Evolutionary conservation across 2,329 filamentous ascomycete species (phyloP), one percentile per base, ranked within the genome.

Genomic region (Zarea fungicola): DNA sequence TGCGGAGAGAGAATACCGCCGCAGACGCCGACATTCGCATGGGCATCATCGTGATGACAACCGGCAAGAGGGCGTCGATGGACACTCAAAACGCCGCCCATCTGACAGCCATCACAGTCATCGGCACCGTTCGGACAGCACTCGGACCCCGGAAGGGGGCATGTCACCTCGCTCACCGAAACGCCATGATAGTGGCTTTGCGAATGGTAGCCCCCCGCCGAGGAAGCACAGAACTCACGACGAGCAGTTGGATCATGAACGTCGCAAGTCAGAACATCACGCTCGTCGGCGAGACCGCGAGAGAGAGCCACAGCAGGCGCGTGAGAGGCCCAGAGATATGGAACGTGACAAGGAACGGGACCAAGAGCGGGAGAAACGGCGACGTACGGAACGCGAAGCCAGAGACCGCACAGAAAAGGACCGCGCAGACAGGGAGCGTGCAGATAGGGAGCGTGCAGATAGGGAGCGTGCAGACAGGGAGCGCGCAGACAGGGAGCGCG

Each of bases 181-280:
- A 46, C 66, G 70, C 48, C 68, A 69, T 47, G 74, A 76, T 50
- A 76, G 72, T 51, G 73, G 73, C 1, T 68, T 70, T 52, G 69
- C 72, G 3, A 68, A 59, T 51, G 64, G 65, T 37, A 64, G 62
- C 37, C 60, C 61, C 39, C 62, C 65, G 29, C 55, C 60, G 22
- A 59, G 60, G 49, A 61, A 56, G 45, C 65, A 67, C 35, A 70
- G 73, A 49, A 75, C 71, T 3, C 62, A 68, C 2, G 74, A 77
- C 53, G 74, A 78, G 55, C 74, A 76, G 51, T 72, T 67, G 14
- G 72, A 69, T 2, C 72, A 77, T 47, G 76, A 80, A 2, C 71
- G 60, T 53, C 70, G 71, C 51, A 77, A 72, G 59, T 70, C 69
- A 44, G 74, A 77, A 55, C 70, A 45, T 44, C 52, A 34, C 40